Base-by-base conservation (phyloP, 1,284 basidiomycete species). In the Irpex sp. region DNA sequence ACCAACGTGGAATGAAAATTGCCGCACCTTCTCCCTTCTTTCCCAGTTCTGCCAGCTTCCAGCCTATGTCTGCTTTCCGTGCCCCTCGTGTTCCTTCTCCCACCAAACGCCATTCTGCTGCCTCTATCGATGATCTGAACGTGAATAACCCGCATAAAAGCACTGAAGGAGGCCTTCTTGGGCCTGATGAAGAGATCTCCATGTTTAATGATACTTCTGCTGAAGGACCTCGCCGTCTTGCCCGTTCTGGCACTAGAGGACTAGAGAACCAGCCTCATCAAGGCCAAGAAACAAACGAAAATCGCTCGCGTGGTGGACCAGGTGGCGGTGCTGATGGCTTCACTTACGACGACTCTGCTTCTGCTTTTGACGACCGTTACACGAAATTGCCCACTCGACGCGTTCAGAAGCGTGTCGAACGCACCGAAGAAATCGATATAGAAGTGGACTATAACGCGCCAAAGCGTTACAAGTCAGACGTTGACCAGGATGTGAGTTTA, bases 71-170 rank as follows among this genome's bases (percentile, higher is more conserved):
- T 34, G 59, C 64, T 5, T 70, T 70, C 64, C 60, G 66, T 8
- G 48, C 57, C 7, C 62, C 68, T 15, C 61, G 64, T n/a, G 63
- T 65, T 36, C 61, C 66, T 9, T 58, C 61, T 37, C 63, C 68
- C 26, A 57, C 66, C 9, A 68, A 65, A 44, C 47, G 65, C 26
- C 64, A 62, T 9, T 51, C 64, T 34, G 47, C 64, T 37, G 31
- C 63, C 19, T 65, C 68, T 49, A 44, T 48, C 9, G 67, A 71
- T 47, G 68, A 69, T 1, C 62, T 74, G 52, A 68, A 63, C 60
- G 62, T 67, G 0, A 71, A 73, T 60, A 57, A 64, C 38, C 68
- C 72, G 73, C 73, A 75, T 75, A 73, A 68, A 75, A 62, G 63
- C 69, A 63, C 63, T 31, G 62, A 63, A 7, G 49, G 61, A 47